Base-by-base conservation (phyloP, 1,284 basidiomycete genomes). In the Salmacisia buchloeana region DNA sequence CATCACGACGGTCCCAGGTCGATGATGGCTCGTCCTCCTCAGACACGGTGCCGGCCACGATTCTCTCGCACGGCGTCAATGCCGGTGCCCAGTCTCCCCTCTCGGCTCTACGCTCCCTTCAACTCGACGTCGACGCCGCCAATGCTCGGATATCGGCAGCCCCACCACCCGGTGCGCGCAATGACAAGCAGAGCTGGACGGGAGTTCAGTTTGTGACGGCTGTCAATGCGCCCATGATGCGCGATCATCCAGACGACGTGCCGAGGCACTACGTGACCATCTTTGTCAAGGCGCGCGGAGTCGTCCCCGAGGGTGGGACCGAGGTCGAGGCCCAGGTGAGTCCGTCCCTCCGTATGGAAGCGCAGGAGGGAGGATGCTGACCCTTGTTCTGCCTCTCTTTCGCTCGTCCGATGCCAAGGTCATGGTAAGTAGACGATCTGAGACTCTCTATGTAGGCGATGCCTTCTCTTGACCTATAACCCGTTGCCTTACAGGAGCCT, bases 201-300 rank as follows among this genome's bases (percentile, higher is more conserved):
- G 61, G 61, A 10, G 34, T 73, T 33, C 65, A 69, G 34, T 68
- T 73, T 35, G 60, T 73, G 33, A 71, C 69, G 10, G 71, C 69
- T 0, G 63, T 68, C 29, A 73, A 73, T 58, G 64, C 66, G 58
- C 68, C 69, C 0, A 63, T 29, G 21, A 69, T 72, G 64, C 68
- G 65, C 59, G 66, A 69, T 23, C 59, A 60, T 4, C 63, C 64
- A 31, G 66, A 69, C 41, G 34, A 59, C 27, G 23, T 34, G 21
- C 67, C 59, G 46, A 63, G 4, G 60, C 78, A 80, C 65, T 80
- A 80, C 56, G 69, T 80, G 41, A 80, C 78, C 29, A 69, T 80
- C 34, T 80, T 78, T 54, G 69, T 78, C 65, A 70, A 63, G 23
- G 70, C 68, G 4, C 15, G 46, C 15, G 46, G 46, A 27, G 29